Base-by-base conservation (phyloP, 2,329 filamentous ascomycete genomes). In the Parasarocladium wereldwijsianum region DNA sequence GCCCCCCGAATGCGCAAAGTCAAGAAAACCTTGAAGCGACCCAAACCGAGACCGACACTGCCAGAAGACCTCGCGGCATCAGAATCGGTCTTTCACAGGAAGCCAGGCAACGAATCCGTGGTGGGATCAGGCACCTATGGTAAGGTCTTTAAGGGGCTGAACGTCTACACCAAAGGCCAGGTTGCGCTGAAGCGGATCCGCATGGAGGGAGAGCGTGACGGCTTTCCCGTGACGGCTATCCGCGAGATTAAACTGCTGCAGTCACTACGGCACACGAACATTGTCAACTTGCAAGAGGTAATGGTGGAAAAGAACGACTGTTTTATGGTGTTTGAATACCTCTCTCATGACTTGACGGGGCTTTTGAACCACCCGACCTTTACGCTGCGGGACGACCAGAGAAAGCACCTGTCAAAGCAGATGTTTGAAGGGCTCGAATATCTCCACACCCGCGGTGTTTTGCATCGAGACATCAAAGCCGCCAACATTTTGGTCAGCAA, bases 301-400 rank as follows among this genome's bases (percentile, higher is more conserved):
- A 98, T 98, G 90, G 90, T 98, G 3, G 90, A 98, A 56, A 82
- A 79, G 48, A 96, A 96, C 42, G 86, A 96, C 54, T 98, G 90
- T 52, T 98, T 93, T 55, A 98, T 98, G 90, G 90, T 98, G 3
- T 98, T 98, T 40, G 90, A 98, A 51, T 98, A 98, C 48, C 66
- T 96, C 18, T 87, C 90, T 2, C 90, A 98, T 50, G 90, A 98
- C 51, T 62, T 98, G 36, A 98, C 90, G 3, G 90, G 90, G 10
- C 63, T 98, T 18, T 70, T 98, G 36, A 96, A 96, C 44, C 90
- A 98, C 46, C 90, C 90, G 0, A 79, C 78, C 0, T 98, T 93
- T 55, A 77, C 76, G 35, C 69, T 98, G 10, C 80, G 90, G 21
- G 60, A 74, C 4, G 73, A 78, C 0, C 86, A 96, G 51, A 92